A percentile compares a stretch with the other conserved stretches of the same genome.
Evolutionary conservation across 2,329 filamentous ascomycete species (phyloP).

Genomic region (Arthrinium phaeospermum): DNA sequence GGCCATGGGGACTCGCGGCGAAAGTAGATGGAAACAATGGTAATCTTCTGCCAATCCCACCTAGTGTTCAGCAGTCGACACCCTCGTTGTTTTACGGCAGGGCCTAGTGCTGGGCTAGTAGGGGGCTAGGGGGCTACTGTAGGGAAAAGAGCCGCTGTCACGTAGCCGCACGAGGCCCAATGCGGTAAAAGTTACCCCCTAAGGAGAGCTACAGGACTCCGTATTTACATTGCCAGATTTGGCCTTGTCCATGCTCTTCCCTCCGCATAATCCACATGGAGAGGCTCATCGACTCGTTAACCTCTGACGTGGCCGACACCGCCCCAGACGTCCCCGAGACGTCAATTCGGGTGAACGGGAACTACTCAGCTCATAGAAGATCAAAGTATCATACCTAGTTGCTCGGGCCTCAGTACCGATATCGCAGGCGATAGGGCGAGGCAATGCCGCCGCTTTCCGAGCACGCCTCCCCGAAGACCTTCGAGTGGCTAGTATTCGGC

Average conservation of each 20-base stretch:
- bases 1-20: background rate
- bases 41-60: background rate
- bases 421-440: background rate
- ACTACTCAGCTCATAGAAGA: background rate
- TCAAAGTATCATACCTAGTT: background rate
- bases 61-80: background rate
- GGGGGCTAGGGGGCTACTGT: background rate
- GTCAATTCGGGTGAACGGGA: background rate
- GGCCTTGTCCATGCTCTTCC: background rate
- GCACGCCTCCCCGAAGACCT: too few relatives aligned
- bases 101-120: background rate
- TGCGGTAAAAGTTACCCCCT: background rate
- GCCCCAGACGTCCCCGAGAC: background rate
- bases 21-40: background rate
- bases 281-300: background rate
- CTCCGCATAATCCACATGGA: background rate
- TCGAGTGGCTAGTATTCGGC: too few relatives aligned
- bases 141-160: background rate
- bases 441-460: background rate
- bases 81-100: constrained; percentile 6
- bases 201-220: background rate
- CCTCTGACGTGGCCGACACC: background rate
- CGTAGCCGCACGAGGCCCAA: background rate
- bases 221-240: background rate
- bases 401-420: background rate